Base-by-base conservation (phyloP, 139 green algal species). In the Coelastrella sp. region DNA sequence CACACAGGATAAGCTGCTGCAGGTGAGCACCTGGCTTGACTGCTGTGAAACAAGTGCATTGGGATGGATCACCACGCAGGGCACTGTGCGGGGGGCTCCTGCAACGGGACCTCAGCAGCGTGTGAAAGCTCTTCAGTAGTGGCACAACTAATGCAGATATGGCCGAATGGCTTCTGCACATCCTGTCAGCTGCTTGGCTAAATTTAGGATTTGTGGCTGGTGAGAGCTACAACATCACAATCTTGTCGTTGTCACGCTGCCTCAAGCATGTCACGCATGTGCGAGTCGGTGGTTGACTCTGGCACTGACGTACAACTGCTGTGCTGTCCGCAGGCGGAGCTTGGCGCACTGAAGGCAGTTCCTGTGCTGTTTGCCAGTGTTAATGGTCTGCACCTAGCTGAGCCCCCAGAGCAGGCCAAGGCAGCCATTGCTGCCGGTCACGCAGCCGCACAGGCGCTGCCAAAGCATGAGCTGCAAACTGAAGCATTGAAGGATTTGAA, bases 351-450 rank as follows among this genome's bases (percentile, higher is more conserved):
- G 64, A 57, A 91, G 58, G 57, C 58, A n/a, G 68, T 89, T 20
- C 94, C 94, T 56, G 19, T 93, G 3, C 81, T 96, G 73, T 96
- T 94, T 81, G 91, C 91, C 47, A 93, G 90, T 11, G 91, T 94
- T n/a, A 96, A 96, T 76, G 94, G 94, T n/a, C 76, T 96, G 7
- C 94, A 96, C 74, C 82, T 96, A 73, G 84, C 93, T 5, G 90
- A 92, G 7, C 94, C 94, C 6, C 87, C 88, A 17, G 91, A 91
- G 54, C 79, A 92, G 14, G 83, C 91, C 58, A 90, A 88, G 47
- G 71, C 92, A 83, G 32, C 83, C 77, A 59, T 78, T 85, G 92
- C 90, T 92, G 75, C 6, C 57, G 83, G 80, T 32, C 71, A 88
- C 23, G 85, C 79, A 20, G 73, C 59, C 0, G 78, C 71, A 16